A percentile compares a stretch with the other conserved stretches of the same genome.
Evolutionary conservation across 192 early-diverging fungal species (phyloP).

Genomic region (Backusella tarrabulga): DNA sequence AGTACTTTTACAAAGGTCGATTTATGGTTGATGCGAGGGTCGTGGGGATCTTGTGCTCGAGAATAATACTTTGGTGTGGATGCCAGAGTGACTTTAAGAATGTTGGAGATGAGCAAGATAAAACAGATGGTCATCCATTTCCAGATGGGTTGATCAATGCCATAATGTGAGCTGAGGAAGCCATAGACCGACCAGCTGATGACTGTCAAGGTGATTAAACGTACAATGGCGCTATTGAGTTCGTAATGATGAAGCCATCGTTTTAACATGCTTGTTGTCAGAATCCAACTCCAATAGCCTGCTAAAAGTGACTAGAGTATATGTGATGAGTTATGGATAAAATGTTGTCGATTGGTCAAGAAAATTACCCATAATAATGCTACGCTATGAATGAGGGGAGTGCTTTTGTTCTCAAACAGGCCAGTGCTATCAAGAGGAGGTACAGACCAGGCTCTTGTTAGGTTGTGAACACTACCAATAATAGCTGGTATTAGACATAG

Average conservation of each 20-base stretch:
- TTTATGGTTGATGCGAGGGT: slow-evolving; percentile 29
- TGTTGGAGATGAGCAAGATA: slow-evolving; percentile 43
- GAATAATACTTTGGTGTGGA: slow-evolving; percentile 32
- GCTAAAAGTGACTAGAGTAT: slow-evolving; percentile 48
- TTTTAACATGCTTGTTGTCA: slow-evolving; percentile 53
- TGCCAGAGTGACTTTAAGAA: slow-evolving; percentile 32
- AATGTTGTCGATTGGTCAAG: neutral
- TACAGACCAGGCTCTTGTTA: slow-evolving; percentile 24
- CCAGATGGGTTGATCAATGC: slow-evolving; percentile 56
- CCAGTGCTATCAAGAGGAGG: slow-evolving; percentile 27
- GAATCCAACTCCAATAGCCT: slow-evolving; percentile 56
- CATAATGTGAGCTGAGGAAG: slow-evolving; percentile 48
- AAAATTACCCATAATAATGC: slow-evolving; percentile 42
- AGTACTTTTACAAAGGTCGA: slow-evolving; percentile 40
- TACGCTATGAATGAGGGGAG: slow-evolving; percentile 37
- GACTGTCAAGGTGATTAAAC: slow-evolving; percentile 48
- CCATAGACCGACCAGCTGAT: slow-evolving; percentile 55
- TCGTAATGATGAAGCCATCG: slow-evolving; percentile 61
- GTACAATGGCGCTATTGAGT: slow-evolving; percentile 47
- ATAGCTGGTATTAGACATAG: slow-evolving; percentile 40
- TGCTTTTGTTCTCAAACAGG: slow-evolving; percentile 36
- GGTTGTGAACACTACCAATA: slow-evolving; percentile 28
- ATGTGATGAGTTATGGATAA: neutral
- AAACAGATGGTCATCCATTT: slow-evolving; percentile 53
- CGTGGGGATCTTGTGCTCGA: slow-evolving; percentile 19